phyloP scores from a whole-genome alignment of 2,329 filamentous ascomycete genomes.

The Alternaria arbusti region DNA sequence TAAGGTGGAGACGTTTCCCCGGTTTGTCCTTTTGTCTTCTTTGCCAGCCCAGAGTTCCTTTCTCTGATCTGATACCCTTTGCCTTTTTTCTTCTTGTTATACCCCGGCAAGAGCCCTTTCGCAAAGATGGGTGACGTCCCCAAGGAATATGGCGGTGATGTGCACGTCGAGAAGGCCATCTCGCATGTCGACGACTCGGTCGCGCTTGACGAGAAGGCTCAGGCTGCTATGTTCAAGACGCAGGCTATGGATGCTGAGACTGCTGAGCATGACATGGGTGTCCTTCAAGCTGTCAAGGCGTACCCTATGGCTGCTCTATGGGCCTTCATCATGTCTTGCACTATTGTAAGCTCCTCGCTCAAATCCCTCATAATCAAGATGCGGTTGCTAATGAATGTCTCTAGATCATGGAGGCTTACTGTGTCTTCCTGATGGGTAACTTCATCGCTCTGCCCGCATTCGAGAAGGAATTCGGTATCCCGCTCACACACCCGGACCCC shows the following conservation, averaged over 20 bases:
- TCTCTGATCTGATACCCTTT: conserved; percentile 9
- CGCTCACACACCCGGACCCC: background rate
- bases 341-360: conserved; percentile 53
- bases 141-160: conserved; percentile 22
- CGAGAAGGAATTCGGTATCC: conserved; percentile 55
- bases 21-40: conserved; percentile 20
- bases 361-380: background rate
- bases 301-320: conserved; percentile 62
- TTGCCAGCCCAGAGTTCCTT: conserved; percentile 14
- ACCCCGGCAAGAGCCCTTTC: conserved; percentile 18
- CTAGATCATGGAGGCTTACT: conserved; percentile 70
- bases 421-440: conserved; percentile 66
- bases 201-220: conserved; percentile 47
- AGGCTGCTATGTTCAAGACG: conserved; percentile 54
- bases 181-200: conserved; percentile 24
- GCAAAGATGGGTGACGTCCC: conserved; percentile 30
- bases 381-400: conserved; percentile 18
- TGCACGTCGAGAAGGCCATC: conserved; percentile 31
- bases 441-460: conserved; percentile 63
- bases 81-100: conserved; percentile 8
- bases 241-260: conserved; percentile 66
- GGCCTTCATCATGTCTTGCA: conserved; percentile 64
- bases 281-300: conserved; percentile 57
- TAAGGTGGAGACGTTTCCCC: conserved; percentile 21
- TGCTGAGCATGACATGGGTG: conserved; percentile 58